Conservation (phyloP, 164 flowering plant species). For the Stephania cephalantha region DNA sequence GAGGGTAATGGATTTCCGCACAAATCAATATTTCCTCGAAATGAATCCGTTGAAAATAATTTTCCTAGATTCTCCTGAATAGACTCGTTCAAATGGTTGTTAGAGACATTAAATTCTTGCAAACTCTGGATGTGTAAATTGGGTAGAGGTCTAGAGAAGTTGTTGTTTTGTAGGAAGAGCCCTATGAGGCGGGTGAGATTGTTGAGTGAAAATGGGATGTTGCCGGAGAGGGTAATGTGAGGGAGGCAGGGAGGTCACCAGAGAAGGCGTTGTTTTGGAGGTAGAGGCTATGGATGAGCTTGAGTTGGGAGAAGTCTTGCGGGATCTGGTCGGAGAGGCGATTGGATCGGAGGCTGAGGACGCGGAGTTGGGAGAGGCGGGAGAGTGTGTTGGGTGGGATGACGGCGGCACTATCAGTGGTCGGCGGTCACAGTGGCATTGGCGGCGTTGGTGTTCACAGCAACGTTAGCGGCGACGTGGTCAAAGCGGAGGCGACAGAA, state of each 20-base stretch:
- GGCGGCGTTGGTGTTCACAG: too few relatives aligned
- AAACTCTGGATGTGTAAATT: constrained; percentile 31
- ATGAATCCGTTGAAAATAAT: constrained; percentile 43
- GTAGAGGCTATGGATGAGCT: constrained; percentile 48
- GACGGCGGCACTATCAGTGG: too few relatives aligned
- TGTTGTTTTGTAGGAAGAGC: constrained; percentile 54
- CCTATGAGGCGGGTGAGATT: constrained; percentile 60
- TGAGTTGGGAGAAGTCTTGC: constrained; percentile 55
- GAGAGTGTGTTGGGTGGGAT: constrained; percentile 65
- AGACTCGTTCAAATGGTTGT: constrained; percentile 74
- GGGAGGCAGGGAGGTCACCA: constrained; percentile 53
- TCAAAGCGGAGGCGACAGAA: too few relatives aligned
- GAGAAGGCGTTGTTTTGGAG: constrained; percentile 60
- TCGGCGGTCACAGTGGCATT: too few relatives aligned
- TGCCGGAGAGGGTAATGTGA: constrained; percentile 57
- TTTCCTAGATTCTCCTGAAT: constrained; percentile 39
- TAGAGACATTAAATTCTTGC: constrained; percentile 40
- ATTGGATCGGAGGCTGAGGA: constrained; percentile 76
- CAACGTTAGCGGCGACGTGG: too few relatives aligned
- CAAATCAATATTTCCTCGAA: constrained; percentile 59
- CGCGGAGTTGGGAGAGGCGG: constrained; percentile 47
- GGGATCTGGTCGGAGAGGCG: constrained; percentile 65
- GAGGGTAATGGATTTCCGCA: constrained; percentile 66
- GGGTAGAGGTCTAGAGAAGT: constrained; percentile 60
- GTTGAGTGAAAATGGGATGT: constrained; percentile 55